Percentiles rank a stretch among this genome's conserved stretches.
Conservation (phyloP, 441 rosid species). For the Kokia cookei region DNA sequence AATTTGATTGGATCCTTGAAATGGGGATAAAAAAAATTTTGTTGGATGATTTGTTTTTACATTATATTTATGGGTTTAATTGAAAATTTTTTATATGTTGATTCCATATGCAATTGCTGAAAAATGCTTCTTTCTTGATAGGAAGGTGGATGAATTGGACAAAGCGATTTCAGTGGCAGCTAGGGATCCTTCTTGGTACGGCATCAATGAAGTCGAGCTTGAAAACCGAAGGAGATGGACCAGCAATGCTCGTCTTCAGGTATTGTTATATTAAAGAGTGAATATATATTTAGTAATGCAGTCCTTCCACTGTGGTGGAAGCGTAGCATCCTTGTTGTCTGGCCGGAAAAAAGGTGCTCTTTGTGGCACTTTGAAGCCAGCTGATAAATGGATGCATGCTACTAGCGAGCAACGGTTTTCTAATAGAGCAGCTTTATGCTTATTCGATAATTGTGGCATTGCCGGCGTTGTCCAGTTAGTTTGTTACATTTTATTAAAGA, state of each 20-base stretch:
- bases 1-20: background rate
- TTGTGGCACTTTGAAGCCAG: background rate
- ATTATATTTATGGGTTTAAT: background rate
- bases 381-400: background rate
- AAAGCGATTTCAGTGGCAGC: conserved; percentile 86
- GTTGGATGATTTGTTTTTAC: background rate
- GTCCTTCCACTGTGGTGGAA: background rate
- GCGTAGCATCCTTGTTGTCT: background rate
- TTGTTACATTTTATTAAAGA: too few relatives aligned
- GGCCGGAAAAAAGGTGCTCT: background rate
- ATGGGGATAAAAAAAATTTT: background rate
- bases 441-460: background rate
- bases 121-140: conserved; percentile 46
- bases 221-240: conserved; percentile 95
- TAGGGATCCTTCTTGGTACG: conserved; percentile 86
- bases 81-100: conserved; percentile 1
- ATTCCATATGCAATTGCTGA: conserved; percentile 34
- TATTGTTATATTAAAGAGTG: conserved; percentile 10
- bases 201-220: conserved; percentile 77
- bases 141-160: conserved; percentile 97
- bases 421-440: background rate
- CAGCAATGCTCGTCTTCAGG: conserved; percentile 80
- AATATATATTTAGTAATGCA: background rate
- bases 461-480: background rate
- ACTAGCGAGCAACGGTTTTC: background rate